Conservation (phyloP, 805 yeast genomes). For the Candida hispaniensis region DNA sequence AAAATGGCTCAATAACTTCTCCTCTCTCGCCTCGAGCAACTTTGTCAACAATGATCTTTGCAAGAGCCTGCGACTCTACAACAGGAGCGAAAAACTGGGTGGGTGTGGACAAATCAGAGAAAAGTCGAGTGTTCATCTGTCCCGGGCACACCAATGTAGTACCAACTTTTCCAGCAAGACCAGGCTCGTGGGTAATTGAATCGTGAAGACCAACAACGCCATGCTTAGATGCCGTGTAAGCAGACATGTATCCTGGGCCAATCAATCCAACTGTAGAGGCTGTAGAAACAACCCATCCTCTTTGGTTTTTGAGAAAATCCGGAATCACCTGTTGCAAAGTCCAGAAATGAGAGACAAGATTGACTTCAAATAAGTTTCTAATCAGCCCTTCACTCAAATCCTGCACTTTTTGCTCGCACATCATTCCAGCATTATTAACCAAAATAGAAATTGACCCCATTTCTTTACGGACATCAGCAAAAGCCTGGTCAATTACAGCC, state of each 20-base stretch:
- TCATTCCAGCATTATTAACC: constrained; percentile 67
- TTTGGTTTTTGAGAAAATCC: constrained; percentile 40
- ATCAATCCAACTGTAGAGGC: constrained; percentile 61
- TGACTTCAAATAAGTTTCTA: constrained; percentile 48
- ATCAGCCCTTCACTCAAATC: constrained; percentile 46
- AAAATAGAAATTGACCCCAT: constrained; percentile 52
- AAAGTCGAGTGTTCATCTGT: constrained; percentile 67
- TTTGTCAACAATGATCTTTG: constrained; percentile 44
- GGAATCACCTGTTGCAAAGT: constrained; percentile 60
- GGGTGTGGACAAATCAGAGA: constrained; percentile 63
- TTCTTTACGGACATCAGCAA: constrained; percentile 21
- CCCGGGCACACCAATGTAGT: constrained; percentile 64
- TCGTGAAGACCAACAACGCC: constrained; percentile 15
- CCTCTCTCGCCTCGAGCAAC: constrained; percentile 54
- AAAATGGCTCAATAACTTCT: constrained; percentile 62
- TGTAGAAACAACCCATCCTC: constrained; percentile 63
- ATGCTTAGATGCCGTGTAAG: constrained; percentile 15
- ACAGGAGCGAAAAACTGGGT: constrained; percentile 71
- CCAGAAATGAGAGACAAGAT: constrained; percentile 53
- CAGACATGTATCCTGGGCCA: constrained; percentile 15
- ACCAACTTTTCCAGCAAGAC: constrained; percentile 6
- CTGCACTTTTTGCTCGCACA: constrained; percentile 44
- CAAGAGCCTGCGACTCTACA: constrained; percentile 57
- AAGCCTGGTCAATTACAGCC: constrained; percentile 33
- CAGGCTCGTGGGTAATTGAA: constrained; percentile 16